A percentile compares a stretch with the other conserved stretches of the same genome.
phyloP scores from a whole-genome alignment of 345 rosid genomes.

The Arabis alpina region DNA sequence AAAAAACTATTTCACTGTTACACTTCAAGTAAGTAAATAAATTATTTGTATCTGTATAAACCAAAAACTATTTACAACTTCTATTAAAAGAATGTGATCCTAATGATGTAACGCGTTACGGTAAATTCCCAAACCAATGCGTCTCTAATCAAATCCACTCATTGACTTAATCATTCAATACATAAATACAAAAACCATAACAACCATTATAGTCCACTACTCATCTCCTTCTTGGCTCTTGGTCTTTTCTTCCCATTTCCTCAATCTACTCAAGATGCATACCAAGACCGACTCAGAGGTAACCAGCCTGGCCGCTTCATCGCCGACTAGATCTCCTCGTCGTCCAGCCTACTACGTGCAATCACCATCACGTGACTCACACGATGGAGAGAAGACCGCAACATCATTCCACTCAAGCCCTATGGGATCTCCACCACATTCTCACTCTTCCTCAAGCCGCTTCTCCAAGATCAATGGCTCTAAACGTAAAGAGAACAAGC shows the following conservation, averaged over 20 bases:
- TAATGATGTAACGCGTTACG: no score
- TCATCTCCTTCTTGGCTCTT: not conserved
- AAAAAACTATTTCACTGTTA: no score
- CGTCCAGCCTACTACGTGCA: conserved; percentile 92
- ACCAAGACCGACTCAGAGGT: conserved; percentile 94
- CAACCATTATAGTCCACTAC: no score
- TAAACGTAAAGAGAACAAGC: conserved; percentile 51
- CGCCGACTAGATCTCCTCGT: conserved; percentile 92
- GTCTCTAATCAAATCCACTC: no score
- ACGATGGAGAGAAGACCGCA: conserved; percentile 92
- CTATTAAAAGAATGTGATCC: no score
- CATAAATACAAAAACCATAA: not conserved
- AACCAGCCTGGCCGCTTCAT: conserved; percentile 81
- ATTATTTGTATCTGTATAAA: no score
- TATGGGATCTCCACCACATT: conserved; percentile 89
- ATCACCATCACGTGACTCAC: conserved; percentile 92
- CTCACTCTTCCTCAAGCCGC: conserved; percentile 85
- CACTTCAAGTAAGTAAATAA: no score
- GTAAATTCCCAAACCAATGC: no score
- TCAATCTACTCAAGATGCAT: conserved; percentile 59
- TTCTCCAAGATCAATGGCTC: conserved; percentile 79
- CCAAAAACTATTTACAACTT: no score
- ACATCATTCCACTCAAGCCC: conserved; percentile 96
- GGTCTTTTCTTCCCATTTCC: conserved; percentile 7
- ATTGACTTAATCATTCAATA: conserved; percentile 15